Conservation (phyloP, 2,329 filamentous ascomycete species). For the Monosporascus sp. region DNA sequence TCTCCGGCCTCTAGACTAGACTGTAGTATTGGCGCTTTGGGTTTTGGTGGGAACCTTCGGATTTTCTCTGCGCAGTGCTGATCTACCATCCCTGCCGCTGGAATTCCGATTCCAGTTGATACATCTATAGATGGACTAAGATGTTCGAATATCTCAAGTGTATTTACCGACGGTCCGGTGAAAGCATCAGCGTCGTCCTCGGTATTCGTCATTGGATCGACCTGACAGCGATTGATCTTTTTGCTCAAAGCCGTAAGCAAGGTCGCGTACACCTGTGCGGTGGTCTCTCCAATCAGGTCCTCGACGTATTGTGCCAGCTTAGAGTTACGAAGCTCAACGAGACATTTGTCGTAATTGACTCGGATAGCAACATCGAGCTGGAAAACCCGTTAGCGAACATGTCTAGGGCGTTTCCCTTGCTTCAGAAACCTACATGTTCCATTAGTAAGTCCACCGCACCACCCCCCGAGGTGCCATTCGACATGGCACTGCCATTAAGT, state of each 20-base stretch:
- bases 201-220: constrained; percentile 46
- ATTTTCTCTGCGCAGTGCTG: constrained; percentile 45
- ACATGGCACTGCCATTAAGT: constrained; percentile 37
- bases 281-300: constrained; percentile 65
- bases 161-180: constrained; percentile 39
- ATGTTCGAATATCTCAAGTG: constrained; percentile 50
- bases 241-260: constrained; percentile 67
- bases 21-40: constrained; percentile 17
- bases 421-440: constrained; percentile 44
- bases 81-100: constrained; percentile 34
- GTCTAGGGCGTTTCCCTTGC: background rate
- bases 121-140: constrained; percentile 49
- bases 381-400: constrained; percentile 18
- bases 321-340: constrained; percentile 75
- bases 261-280: constrained; percentile 71
- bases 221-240: constrained; percentile 62
- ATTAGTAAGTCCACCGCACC: constrained; percentile 35
- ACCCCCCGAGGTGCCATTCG: constrained; percentile 33
- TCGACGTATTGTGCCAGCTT: constrained; percentile 69
- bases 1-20: constrained; percentile 21
- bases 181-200: constrained; percentile 31
- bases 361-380: constrained; percentile 69
- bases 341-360: constrained; percentile 79
- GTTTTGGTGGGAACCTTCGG: constrained; percentile 28
- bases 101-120: constrained; percentile 52